A percentile compares a stretch with the other conserved stretches of the same genome.
Conservation (phyloP, 2,329 filamentous ascomycete genomes). For the Nemania bipapillata region DNA sequence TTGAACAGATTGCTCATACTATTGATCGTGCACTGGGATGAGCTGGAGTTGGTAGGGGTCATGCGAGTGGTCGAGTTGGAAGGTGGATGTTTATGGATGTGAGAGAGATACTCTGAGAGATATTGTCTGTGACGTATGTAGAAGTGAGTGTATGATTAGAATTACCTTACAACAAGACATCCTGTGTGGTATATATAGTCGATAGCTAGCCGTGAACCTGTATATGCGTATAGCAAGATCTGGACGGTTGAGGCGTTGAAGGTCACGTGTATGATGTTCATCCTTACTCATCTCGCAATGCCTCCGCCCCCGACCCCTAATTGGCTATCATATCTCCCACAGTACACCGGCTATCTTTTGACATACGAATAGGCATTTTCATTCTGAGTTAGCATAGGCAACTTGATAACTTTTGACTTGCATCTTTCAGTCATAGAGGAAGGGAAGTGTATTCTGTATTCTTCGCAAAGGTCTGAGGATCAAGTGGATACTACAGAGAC, state of each 20-base stretch:
- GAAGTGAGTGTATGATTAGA: neutral
- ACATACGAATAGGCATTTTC: too few relatives aligned
- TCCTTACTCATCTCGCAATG: neutral
- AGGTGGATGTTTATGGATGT: neutral
- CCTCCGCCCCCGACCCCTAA: neutral
- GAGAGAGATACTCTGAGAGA: too few relatives aligned
- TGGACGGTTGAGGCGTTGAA: neutral
- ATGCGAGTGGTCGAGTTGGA: neutral
- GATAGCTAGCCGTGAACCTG: neutral
- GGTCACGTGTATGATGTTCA: slow-evolving; percentile 1
- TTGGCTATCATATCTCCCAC: neutral
- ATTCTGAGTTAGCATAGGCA: neutral
- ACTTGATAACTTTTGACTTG: neutral
- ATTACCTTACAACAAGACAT: neutral
- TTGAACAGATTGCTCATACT: neutral
- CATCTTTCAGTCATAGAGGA: neutral
- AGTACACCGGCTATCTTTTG: neutral
- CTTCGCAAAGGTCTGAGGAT: too few relatives aligned
- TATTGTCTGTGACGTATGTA: neutral
- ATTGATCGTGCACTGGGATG: neutral
- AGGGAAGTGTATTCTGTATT: too few relatives aligned
- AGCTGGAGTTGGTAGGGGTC: neutral
- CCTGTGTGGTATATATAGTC: neutral
- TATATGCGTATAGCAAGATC: neutral
- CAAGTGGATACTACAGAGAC: too few relatives aligned